Evolutionary conservation across 768 basidiomycete genomes (phyloP).

Genomic region (Coprinellus aureogranulatus): DNA sequence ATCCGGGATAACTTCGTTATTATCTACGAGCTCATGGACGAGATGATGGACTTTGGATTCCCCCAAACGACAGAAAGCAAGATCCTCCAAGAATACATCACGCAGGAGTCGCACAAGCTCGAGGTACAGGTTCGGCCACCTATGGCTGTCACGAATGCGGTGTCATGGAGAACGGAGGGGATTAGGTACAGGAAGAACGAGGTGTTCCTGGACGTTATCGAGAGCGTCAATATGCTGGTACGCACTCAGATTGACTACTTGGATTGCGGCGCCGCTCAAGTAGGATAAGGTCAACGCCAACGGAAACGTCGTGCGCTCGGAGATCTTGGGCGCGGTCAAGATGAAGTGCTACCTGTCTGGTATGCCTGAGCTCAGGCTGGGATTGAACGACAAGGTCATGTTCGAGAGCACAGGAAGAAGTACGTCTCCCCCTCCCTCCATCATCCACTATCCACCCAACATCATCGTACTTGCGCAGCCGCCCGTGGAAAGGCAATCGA

Average conservation of each 20-base stretch:
- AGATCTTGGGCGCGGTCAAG: conserved; percentile 97
- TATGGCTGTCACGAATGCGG: conserved; percentile 96
- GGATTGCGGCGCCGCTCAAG: not conserved
- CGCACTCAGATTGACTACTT: conserved; percentile 26
- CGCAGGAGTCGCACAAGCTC: conserved; percentile 96
- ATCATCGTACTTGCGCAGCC: conserved; percentile 39
- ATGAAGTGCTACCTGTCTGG: conserved; percentile 99
- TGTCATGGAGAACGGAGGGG: conserved; percentile 97
- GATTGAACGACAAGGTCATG: conserved; percentile 99
- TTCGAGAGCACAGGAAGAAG: conserved; percentile 96
- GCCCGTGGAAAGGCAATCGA: conserved; percentile 97
- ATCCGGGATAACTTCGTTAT: conserved; percentile 99
- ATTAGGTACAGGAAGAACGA: conserved; percentile 98
- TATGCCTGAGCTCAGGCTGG: conserved; percentile 97
- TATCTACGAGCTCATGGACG: conserved; percentile 97
- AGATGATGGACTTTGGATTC: conserved; percentile 99
- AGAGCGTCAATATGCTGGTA: conserved; percentile 94
- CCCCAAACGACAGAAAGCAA: conserved; percentile 99
- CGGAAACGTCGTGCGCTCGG: conserved; percentile 94
- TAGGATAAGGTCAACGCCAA: conserved; percentile 82
- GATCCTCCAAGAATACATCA: conserved; percentile 99
- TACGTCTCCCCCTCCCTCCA: conserved; percentile 37
- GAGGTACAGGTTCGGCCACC: conserved; percentile 91
- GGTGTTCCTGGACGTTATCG: conserved; percentile 97
- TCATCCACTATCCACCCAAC: conserved; percentile 1